These are phyloP conservation scores for Nicotiana benthamiana DNA, from an alignment of 257 asterid species.

Conservation along the genomic window DNA sequence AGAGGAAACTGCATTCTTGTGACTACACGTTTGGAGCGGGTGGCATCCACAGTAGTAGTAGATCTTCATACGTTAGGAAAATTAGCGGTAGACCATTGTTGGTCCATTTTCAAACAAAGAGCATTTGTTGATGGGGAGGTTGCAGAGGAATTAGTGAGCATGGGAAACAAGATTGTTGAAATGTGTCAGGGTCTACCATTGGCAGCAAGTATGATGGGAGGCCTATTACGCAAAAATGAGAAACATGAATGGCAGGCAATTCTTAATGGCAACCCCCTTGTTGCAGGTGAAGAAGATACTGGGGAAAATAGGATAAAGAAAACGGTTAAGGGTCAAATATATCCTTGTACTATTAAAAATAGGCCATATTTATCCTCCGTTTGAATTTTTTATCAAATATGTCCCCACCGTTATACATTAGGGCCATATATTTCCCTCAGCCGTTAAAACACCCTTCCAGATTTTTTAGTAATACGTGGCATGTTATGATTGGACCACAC, in stretches of 20 bases:
- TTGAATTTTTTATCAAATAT: no score
- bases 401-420: no score
- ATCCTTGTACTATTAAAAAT: no score
- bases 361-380: no score
- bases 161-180: neutral
- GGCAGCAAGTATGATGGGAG: neutral
- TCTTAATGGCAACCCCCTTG: neutral
- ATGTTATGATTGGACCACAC: no score
- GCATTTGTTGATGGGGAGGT: slow-evolving; percentile 5
- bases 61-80: neutral
- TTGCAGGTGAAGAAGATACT: neutral
- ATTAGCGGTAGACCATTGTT: neutral
- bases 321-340: no score
- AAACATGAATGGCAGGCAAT: slow-evolving; percentile 11
- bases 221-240: neutral
- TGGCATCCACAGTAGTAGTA: neutral
- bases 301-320: no score
- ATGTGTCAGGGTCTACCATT: slow-evolving; percentile 18
- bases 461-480: no score
- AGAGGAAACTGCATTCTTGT: slow-evolving; percentile 15
- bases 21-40: slow-evolving; percentile 7
- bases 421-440: no score
- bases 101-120: slow-evolving; percentile 9
- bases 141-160: neutral
- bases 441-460: no score